phyloP scores from a whole-genome alignment of 1,284 basidiomycete genomes.

The Tylopilus sp. region DNA sequence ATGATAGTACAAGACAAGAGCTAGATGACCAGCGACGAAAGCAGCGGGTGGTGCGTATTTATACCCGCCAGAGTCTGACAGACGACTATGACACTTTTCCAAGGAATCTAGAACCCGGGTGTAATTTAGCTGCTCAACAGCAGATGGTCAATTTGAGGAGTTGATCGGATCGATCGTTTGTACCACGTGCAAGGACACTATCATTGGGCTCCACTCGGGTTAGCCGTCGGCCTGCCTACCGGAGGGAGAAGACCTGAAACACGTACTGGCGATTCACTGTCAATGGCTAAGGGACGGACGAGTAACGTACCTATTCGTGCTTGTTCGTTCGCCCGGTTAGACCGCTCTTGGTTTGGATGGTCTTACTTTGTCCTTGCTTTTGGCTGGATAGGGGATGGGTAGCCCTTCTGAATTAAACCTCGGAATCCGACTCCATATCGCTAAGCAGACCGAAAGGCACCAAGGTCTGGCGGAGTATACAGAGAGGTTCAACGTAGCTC shows the following conservation, averaged over 20 bases:
- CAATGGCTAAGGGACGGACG: slow-evolving; percentile 54
- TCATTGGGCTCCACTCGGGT: too few species aligned
- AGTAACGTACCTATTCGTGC: slow-evolving; percentile 68
- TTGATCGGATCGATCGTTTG: background rate
- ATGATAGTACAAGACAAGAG: background rate
- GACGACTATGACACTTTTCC: background rate
- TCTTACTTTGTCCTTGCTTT: slow-evolving; percentile 33
- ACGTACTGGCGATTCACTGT: slow-evolving; percentile 63
- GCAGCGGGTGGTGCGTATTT: background rate
- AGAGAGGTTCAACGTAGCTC: background rate
- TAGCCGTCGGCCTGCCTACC: background rate
- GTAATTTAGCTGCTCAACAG: background rate
- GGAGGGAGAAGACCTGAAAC: slow-evolving; percentile 4
- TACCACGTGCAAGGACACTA: background rate
- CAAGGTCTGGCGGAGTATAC: slow-evolving; percentile 55
- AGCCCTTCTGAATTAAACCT: slow-evolving; percentile 28
- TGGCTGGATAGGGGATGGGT: slow-evolving; percentile 11
- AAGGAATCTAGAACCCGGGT: too few species aligned
- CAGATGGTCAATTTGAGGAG: background rate
- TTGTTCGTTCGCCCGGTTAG: slow-evolving; percentile 72
- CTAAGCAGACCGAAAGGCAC: slow-evolving; percentile 65
- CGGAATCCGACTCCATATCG: slow-evolving; percentile 39
- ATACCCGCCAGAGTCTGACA: background rate
- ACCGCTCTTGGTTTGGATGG: slow-evolving; percentile 40
- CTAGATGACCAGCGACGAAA: background rate